Evolutionary conservation across 108 stramenopile genomes (phyloP).

Genomic region (Chaetoceros tenuissimus): DNA sequence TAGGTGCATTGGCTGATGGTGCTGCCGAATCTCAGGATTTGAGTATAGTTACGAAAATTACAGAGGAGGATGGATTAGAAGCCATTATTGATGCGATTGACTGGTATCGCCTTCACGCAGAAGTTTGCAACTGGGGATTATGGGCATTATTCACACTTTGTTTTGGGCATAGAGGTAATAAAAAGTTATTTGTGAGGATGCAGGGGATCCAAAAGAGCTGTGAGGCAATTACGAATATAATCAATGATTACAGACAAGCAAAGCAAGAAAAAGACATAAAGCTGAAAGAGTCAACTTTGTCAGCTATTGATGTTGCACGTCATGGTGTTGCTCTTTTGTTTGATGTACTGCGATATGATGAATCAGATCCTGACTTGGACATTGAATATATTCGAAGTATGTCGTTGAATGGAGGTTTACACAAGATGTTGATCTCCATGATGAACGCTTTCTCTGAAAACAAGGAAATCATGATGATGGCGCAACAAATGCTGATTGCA

Average conservation of each 20-base stretch:
- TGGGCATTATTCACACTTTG: constrained; percentile 49
- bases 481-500: constrained; percentile 42
- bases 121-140: constrained; percentile 45
- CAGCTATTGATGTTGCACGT: constrained; percentile 4
- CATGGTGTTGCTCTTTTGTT: constrained; percentile 55
- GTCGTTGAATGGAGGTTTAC: constrained; percentile 39
- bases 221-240: constrained; percentile 22
- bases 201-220: constrained; percentile 29
- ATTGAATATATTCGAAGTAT: constrained; percentile 26
- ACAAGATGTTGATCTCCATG: constrained; percentile 17
- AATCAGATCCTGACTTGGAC: constrained; percentile 5
- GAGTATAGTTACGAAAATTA: constrained; percentile 13
- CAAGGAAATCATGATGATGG: constrained; percentile 53
- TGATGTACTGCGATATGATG: constrained; percentile 32
- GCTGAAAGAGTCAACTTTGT: background rate
- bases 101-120: constrained; percentile 48
- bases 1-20: constrained; percentile 43
- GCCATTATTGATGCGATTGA: constrained; percentile 30
- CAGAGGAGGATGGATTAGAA: constrained; percentile 39
- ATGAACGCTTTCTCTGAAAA: constrained; percentile 35
- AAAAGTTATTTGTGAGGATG: constrained; percentile 21
- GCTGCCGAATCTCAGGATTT: constrained; percentile 11
- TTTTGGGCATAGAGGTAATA: constrained; percentile 30
- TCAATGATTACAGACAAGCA: constrained; percentile 31
- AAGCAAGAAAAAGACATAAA: background rate